Conservation (phyloP, 306 rosid species). For the Argentina anserina region DNA sequence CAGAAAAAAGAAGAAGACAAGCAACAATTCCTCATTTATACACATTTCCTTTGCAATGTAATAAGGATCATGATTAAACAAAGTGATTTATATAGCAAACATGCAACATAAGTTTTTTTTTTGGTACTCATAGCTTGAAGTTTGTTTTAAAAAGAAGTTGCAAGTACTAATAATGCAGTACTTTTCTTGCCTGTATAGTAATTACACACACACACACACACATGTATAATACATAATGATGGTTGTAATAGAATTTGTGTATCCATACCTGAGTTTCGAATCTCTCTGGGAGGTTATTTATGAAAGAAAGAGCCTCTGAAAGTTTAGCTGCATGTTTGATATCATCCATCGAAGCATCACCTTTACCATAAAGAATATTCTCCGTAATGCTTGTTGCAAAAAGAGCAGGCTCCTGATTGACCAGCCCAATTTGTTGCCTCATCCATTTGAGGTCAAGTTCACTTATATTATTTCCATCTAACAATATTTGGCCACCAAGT, state of each 20-base stretch:
- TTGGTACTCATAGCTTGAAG: background rate
- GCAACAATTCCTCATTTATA: background rate
- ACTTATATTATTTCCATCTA: conserved; percentile 52
- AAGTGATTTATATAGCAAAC: background rate
- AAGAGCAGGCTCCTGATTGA: conserved; percentile 96
- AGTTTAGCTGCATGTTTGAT: conserved; percentile 75
- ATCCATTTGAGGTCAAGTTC: conserved; percentile 89
- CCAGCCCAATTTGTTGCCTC: conserved; percentile 82
- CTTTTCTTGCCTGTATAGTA: background rate
- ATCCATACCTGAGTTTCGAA: conserved; percentile 80
- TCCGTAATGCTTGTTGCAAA: conserved; percentile 86
- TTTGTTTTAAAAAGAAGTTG: background rate
- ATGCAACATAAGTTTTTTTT: background rate
- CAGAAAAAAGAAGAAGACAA: background rate
- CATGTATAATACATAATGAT: no score
- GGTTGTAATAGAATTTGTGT: background rate
- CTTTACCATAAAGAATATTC: conserved; percentile 87
- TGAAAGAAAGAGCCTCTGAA: conserved; percentile 82
- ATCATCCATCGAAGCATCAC: conserved; percentile 80
- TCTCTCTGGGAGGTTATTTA: conserved; percentile 85
- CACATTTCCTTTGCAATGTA: background rate
- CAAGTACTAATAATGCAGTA: background rate
- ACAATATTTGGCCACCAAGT: conserved; percentile 60
- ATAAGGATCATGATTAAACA: background rate
- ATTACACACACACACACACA: no score